Base-by-base conservation (phyloP, 2,329 filamentous ascomycete genomes). In the Zymoseptoria passerinii region DNA sequence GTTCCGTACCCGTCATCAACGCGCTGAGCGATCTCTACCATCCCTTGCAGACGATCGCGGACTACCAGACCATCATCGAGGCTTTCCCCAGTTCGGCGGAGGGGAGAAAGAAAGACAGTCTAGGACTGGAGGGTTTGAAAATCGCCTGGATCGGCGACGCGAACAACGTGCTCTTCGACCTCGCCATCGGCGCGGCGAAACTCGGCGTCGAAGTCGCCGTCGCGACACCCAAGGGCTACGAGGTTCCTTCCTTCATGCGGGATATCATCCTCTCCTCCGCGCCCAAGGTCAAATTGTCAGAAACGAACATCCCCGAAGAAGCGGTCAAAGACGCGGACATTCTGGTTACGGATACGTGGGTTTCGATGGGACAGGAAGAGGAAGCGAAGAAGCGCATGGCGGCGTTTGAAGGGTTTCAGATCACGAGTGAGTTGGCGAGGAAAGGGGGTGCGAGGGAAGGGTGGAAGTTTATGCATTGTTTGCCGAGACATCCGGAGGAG, bases 391-490 rank as follows among this genome's bases (percentile, higher is more conserved):
- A 88, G 78, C 81, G 90, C 54, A 73, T 96, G 60, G 83, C 86
- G 70, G 90, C 85, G 1, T 99, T 99, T 72, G 81, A 82, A 28
- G 92, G 92, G 13, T 99, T 92, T 76, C 92, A 96, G 73, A 88
- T 99, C 69, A 96, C 92, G 2, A 83, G 86, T 52, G 89, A 94
- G 50, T 79, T 99, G 65, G 92, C 91, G 1, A 83, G 86, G 74
- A 81, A 86, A 53, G 92, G 91, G 50, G 92, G 90, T 19, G 94
- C 94, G 49, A 95, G 94, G 73, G 80, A 87, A 13, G 82, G 83
- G 63, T 99, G 94, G 94, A 91, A 90, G 75, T 99, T 99, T 73
- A 96, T 99, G 94, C 94, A 99, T 78, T 99, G 94, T 73, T 76
- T 99, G 59, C 94, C 94, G 13, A 83, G 94, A 62, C 92, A 99